phyloP scores from a whole-genome alignment of 2,329 filamentous ascomycete genomes.

The Aspergillus latus region DNA sequence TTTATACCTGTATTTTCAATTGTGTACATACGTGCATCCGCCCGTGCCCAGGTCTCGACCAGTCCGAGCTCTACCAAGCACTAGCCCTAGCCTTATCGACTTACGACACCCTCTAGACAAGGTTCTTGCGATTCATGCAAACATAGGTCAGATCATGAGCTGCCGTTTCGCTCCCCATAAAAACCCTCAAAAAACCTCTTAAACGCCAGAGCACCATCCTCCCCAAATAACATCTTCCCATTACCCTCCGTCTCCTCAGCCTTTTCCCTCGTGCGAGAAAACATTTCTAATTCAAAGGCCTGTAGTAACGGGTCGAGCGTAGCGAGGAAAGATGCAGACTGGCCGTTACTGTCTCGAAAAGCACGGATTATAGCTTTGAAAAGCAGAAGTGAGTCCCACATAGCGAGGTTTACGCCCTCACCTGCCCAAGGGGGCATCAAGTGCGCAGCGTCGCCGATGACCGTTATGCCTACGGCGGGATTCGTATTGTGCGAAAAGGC shows the following conservation, averaged over 20 bases:
- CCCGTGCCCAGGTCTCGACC: too few relatives aligned
- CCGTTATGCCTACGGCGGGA: constrained; percentile 16
- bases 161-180: neutral
- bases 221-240: constrained; percentile 13
- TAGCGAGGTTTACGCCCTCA: constrained; percentile 31
- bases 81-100: neutral
- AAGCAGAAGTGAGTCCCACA: constrained; percentile 28
- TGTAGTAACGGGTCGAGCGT: constrained; percentile 8
- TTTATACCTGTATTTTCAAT: too few relatives aligned
- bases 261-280: constrained; percentile 7
- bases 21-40: too few relatives aligned
- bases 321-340: neutral
- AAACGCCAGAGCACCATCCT: constrained; percentile 6
- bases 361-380: constrained; percentile 18
- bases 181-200: constrained; percentile 7
- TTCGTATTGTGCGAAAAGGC: constrained; percentile 21
- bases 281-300: constrained; percentile 9
- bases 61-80: too few relatives aligned
- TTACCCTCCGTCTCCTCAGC: constrained; percentile 7
- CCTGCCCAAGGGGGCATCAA: constrained; percentile 33
- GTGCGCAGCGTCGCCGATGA: constrained; percentile 34
- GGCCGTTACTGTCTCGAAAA: neutral
- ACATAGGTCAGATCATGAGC: too few relatives aligned
- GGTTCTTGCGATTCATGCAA: too few relatives aligned
- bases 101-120: too few relatives aligned